phyloP scores from a whole-genome alignment of 441 rosid species.

The Melianthus villosus region DNA sequence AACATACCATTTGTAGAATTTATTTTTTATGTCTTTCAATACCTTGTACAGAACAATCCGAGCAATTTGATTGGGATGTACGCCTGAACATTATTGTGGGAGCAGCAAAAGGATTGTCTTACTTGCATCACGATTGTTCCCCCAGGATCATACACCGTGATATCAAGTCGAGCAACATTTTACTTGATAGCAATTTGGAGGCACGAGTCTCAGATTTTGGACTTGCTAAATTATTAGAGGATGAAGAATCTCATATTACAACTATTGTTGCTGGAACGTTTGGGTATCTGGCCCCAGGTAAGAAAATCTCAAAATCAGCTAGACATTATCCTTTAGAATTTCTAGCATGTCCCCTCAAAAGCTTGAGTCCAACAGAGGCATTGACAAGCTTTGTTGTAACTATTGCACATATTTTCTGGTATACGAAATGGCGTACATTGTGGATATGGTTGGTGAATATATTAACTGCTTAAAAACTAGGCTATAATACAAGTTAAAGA shows the following conservation, averaged over 20 bases:
- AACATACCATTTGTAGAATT: not conserved
- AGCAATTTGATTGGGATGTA: constrained; percentile 87
- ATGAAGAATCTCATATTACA: constrained; percentile 90
- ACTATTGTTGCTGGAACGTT: constrained; percentile 94
- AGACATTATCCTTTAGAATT: too few species aligned
- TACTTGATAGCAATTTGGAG: constrained; percentile 67
- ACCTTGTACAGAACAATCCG: constrained; percentile 56
- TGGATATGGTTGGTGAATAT: too few species aligned
- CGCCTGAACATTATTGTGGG: constrained; percentile 82
- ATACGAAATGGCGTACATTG: too few species aligned
- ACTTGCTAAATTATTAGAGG: constrained; percentile 83
- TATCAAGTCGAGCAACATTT: constrained; percentile 76
- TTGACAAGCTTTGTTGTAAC: too few species aligned
- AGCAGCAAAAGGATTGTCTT: constrained; percentile 92
- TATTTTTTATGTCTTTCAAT: constrained; percentile 8
- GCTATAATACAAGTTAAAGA: too few species aligned
- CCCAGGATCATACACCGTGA: constrained; percentile 83
- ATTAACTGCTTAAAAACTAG: too few species aligned
- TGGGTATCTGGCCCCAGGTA: constrained; percentile 91
- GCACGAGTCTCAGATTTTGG: constrained; percentile 82
- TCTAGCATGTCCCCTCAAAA: too few species aligned
- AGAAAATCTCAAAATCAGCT: too few species aligned
- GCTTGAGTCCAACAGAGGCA: too few species aligned
- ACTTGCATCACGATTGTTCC: constrained; percentile 90
- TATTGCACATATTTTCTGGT: not conserved